Conservation (phyloP, 768 basidiomycete species). For the Mycena belliarum region DNA sequence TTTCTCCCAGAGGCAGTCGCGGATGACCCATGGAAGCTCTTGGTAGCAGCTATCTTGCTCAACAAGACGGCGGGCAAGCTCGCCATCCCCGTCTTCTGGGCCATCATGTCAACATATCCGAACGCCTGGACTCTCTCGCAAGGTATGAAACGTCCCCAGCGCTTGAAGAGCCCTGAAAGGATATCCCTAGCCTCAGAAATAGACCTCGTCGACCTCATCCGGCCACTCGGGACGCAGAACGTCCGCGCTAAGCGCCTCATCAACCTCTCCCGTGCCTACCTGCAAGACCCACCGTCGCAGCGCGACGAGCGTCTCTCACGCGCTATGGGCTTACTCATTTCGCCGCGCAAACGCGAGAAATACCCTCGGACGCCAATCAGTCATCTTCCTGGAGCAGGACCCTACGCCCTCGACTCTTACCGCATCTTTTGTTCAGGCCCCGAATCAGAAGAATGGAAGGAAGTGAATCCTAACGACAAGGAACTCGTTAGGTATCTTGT, state of each 20-base stretch:
- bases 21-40: conserved; percentile 66
- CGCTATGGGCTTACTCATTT: conserved; percentile 18
- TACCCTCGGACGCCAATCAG: conserved; percentile 54
- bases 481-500: conserved; percentile 69
- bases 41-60: conserved; percentile 66
- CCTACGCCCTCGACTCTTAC: conserved; percentile 76
- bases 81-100: conserved; percentile 68
- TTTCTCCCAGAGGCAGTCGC: conserved; percentile 45
- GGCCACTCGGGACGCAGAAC: conserved; percentile 59
- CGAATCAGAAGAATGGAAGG: conserved; percentile 56
- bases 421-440: conserved; percentile 61
- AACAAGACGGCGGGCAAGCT: conserved; percentile 68
- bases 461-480: conserved; percentile 66
- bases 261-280: conserved; percentile 51
- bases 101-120: conserved; percentile 57
- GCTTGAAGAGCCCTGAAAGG: too few relatives aligned
- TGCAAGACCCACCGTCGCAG: conserved; percentile 42
- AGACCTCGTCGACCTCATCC: conserved; percentile 48
- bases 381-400: conserved; percentile 64
- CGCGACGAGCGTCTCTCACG: conserved; percentile 36
- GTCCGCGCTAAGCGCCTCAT: conserved; percentile 59
- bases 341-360: conserved; percentile 23
- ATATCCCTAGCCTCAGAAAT: conserved; percentile 38
- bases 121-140: conserved; percentile 53
- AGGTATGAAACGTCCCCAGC: conserved; percentile 31